These are phyloP conservation scores for Isoetes engelmannii DNA, from an alignment of 83 land plant species.

Conservation along the genomic window DNA sequence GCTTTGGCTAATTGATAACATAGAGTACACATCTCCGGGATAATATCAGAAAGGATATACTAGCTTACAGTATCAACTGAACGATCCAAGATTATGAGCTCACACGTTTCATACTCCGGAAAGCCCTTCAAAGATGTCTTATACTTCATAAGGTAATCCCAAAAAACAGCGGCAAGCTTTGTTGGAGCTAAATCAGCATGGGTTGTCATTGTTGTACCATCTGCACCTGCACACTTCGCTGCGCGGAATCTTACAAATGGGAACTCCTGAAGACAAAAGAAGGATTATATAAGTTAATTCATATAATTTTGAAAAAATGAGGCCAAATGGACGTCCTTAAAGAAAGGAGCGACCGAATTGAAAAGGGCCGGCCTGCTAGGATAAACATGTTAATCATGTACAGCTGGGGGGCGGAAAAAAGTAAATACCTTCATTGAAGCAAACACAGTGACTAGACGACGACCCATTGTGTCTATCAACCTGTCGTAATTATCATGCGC, in stretches of 20 bases:
- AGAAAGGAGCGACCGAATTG: background rate
- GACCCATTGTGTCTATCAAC: conserved; percentile 65
- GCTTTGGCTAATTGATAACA: too few relatives aligned
- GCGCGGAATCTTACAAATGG: conserved; percentile 87
- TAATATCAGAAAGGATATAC: background rate
- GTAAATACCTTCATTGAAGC: conserved; percentile 74
- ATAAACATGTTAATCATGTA: background rate
- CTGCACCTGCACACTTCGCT: conserved; percentile 53
- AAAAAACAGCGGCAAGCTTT: conserved; percentile 85
- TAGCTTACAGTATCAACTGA: conserved; percentile 80
- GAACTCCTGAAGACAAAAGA: conserved; percentile 58
- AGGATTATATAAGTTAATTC: background rate
- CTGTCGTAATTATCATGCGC: conserved; percentile 60
- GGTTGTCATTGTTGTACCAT: conserved; percentile 54
- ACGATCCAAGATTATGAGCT: conserved; percentile 85
- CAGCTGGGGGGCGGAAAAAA: background rate
- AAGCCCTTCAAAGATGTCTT: conserved; percentile 52
- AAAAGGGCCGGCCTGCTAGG: background rate
- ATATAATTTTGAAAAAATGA: background rate
- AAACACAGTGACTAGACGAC: conserved; percentile 86
- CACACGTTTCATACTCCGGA: conserved; percentile 87
- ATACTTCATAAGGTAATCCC: conserved; percentile 72
- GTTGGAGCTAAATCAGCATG: conserved; percentile 85
- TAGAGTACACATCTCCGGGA: background rate
- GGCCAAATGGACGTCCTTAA: background rate